Percentiles rank a stretch among this genome's conserved stretches.
Conservation (phyloP, 2,329 filamentous ascomycete species). For the Alternaria burnsii region DNA sequence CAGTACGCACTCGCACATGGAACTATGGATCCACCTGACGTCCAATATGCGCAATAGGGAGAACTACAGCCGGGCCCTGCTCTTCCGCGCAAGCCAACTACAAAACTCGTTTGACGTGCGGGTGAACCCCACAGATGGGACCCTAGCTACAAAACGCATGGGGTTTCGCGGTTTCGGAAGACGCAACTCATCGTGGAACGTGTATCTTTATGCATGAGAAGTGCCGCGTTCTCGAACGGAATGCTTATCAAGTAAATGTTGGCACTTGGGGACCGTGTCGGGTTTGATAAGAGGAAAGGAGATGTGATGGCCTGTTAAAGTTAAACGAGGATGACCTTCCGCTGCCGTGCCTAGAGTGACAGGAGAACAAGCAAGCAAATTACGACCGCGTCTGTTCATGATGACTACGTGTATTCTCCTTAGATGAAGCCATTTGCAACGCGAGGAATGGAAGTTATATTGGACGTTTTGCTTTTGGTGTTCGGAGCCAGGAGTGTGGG, state of each 20-base stretch:
- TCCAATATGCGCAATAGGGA: neutral
- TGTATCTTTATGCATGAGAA: neutral
- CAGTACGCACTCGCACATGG: neutral
- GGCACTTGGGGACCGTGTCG: neutral
- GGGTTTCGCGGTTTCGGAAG: conserved; percentile 8
- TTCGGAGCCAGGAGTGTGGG: neutral
- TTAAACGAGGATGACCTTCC: neutral
- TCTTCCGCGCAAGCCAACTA: neutral
- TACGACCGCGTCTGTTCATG: neutral
- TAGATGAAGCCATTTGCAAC: neutral
- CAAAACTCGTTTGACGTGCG: conserved; percentile 1
- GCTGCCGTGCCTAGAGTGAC: neutral
- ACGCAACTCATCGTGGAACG: conserved; percentile 2
- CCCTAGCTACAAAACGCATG: conserved; percentile 2
- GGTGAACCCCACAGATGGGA: neutral
- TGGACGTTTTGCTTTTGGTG: neutral
- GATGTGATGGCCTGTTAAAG: neutral
- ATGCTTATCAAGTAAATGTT: neutral
- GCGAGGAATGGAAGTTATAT: neutral
- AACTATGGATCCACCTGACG: neutral
- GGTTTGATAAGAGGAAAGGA: neutral
- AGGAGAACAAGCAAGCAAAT: neutral
- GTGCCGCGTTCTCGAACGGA: neutral
- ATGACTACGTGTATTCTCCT: neutral
- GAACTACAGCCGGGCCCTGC: neutral